A percentile compares a stretch with the other conserved stretches of the same genome.
Evolutionary conservation across 495 filamentous ascomycete species (phyloP).

Genomic region (Neurospora sp.): DNA sequence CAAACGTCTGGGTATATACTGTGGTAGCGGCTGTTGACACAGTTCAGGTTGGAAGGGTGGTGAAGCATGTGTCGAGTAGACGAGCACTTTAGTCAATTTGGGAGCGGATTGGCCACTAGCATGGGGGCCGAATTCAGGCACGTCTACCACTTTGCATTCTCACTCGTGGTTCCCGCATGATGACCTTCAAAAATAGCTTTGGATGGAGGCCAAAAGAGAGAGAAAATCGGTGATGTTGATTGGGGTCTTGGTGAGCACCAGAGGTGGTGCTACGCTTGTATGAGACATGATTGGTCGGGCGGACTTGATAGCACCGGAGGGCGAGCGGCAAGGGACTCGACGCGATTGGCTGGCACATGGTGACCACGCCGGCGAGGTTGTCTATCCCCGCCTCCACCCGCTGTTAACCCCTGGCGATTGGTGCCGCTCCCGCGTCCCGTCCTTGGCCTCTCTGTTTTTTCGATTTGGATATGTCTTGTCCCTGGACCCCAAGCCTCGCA

Average conservation of each 20-base stretch:
- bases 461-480: background rate
- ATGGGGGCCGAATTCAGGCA: conserved; percentile 20
- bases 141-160: conserved; percentile 30
- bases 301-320: conserved; percentile 2
- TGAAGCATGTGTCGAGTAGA: conserved; percentile 20
- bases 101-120: conserved; percentile 5
- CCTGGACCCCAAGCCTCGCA: background rate
- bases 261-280: background rate
- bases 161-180: conserved; percentile 27
- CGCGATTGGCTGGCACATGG: conserved; percentile 17
- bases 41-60: background rate
- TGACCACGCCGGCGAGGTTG: background rate
- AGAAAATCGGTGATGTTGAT: background rate
- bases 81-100: conserved; percentile 11
- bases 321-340: conserved; percentile 16
- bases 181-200: conserved; percentile 22
- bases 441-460: background rate
- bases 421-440: background rate
- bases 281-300: conserved; percentile 15
- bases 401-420: background rate
- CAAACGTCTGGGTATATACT: conserved; percentile 34
- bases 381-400: background rate
- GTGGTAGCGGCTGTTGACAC: conserved; percentile 41
- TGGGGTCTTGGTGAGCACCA: background rate
- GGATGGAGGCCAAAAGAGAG: conserved; percentile 3